A percentile compares a stretch with the other conserved stretches of the same genome.
Conservation (phyloP, 129 eudicot genomes). For the Erigeron canadensis region DNA sequence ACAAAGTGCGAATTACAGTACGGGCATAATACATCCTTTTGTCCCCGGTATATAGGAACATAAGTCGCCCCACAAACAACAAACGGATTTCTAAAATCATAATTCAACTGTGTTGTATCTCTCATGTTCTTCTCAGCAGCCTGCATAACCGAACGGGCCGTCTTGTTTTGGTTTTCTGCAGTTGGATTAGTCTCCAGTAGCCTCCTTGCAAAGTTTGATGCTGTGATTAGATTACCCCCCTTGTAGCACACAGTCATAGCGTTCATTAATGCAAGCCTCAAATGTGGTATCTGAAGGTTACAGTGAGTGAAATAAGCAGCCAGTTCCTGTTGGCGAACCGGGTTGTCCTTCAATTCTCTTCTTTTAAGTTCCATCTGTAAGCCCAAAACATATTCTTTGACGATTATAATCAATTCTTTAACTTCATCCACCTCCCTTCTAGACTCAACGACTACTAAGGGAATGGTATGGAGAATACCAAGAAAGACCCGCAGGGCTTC, state of each 20-base stretch:
- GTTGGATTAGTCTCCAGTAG: constrained; percentile 69
- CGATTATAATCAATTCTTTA: constrained; percentile 56
- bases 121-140: constrained; percentile 74
- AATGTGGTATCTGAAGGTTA: constrained; percentile 65
- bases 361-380: constrained; percentile 73
- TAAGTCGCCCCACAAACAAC: constrained; percentile 78
- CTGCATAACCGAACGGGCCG: constrained; percentile 63
- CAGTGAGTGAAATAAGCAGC: constrained; percentile 82
- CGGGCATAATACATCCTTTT: constrained; percentile 64
- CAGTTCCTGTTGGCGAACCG: constrained; percentile 66
- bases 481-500: constrained; percentile 58
- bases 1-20: constrained; percentile 69
- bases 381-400: constrained; percentile 62
- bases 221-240: constrained; percentile 49
- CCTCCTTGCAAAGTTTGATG: constrained; percentile 67
- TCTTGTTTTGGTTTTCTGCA: constrained; percentile 54
- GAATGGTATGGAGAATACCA: constrained; percentile 63
- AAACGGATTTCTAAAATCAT: constrained; percentile 75
- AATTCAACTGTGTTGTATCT: constrained; percentile 52
- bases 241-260: constrained; percentile 67
- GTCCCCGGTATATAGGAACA: constrained; percentile 70
- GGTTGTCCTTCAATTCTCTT: constrained; percentile 53
- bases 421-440: constrained; percentile 78
- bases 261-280: constrained; percentile 56
- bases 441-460: constrained; percentile 64